Conservation (phyloP, 2,329 filamentous ascomycete species). For the Seiridium cupressi region DNA sequence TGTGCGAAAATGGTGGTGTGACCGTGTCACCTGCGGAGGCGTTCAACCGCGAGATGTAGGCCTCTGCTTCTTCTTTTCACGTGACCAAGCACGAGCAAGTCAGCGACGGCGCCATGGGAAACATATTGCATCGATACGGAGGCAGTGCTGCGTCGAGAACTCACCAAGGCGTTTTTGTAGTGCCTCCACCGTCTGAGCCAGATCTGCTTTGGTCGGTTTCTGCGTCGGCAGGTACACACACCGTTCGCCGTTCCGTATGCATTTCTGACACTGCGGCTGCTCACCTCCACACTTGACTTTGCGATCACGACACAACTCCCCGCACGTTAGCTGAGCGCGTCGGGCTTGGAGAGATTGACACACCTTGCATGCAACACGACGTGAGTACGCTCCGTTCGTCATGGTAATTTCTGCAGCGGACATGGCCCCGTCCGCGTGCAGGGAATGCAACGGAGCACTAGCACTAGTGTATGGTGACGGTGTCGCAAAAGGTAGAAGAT, state of each 20-base stretch:
- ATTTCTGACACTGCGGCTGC: conserved; percentile 3
- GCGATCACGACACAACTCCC: conserved; percentile 2
- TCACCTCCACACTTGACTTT: conserved; percentile 4
- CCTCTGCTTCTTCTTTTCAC: conserved; percentile 3
- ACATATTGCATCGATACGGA: background rate
- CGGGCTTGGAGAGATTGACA: background rate
- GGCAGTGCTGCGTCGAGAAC: background rate
- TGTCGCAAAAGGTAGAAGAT: background rate
- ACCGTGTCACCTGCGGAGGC: background rate
- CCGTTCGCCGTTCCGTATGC: background rate
- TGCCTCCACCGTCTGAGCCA: conserved; percentile 1
- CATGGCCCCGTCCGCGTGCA: background rate
- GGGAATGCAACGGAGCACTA: background rate
- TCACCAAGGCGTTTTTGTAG: background rate
- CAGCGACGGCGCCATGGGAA: background rate
- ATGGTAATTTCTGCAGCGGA: background rate
- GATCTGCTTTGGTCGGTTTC: conserved; percentile 4
- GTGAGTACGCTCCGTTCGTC: background rate
- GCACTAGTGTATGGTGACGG: background rate
- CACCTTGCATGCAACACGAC: conserved; percentile 5
- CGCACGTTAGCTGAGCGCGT: background rate
- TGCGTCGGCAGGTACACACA: conserved; percentile 4
- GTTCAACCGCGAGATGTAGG: background rate
- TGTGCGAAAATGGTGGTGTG: background rate
- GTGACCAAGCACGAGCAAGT: background rate